A percentile compares a stretch with the other conserved stretches of the same genome.
These are phyloP conservation scores for Hypoxylon sp. DNA, from an alignment of 2,329 filamentous ascomycete genomes.

Conservation along the genomic window DNA sequence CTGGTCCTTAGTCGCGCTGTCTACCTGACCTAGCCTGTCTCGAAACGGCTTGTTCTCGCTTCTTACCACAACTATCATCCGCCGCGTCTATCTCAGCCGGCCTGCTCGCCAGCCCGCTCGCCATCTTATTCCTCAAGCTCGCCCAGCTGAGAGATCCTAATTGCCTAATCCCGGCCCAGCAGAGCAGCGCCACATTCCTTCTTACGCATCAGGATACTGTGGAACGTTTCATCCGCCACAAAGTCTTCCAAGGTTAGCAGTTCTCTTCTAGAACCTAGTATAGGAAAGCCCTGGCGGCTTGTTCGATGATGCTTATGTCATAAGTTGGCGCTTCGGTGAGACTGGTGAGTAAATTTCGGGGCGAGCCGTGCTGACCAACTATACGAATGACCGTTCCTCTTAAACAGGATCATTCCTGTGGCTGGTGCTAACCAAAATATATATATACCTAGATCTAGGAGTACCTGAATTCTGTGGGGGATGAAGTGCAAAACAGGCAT, in stretches of 20 bases:
- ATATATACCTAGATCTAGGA: constrained; percentile 31
- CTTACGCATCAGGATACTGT: constrained; percentile 25
- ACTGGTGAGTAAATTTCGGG: constrained; percentile 36
- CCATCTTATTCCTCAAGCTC: constrained; percentile 1
- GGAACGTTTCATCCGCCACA: constrained; percentile 34
- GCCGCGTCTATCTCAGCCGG: constrained; percentile 12
- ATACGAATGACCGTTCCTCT: constrained; percentile 3
- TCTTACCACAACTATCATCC: constrained; percentile 18
- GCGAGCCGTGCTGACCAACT: constrained; percentile 29
- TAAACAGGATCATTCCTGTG: constrained; percentile 6
- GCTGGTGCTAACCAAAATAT: constrained; percentile 29
- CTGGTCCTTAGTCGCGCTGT: constrained; percentile 15
- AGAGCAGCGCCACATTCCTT: constrained; percentile 35
- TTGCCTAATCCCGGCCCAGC: constrained; percentile 19
- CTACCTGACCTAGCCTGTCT: no score
- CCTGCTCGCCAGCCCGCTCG: no score
- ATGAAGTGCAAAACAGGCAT: constrained; percentile 35
- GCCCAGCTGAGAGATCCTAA: constrained; percentile 26
- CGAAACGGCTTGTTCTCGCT: constrained; percentile 16
- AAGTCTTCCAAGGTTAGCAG: constrained; percentile 19
- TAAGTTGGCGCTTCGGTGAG: constrained; percentile 32
- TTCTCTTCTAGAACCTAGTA: constrained; percentile 21
- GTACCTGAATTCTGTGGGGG: constrained; percentile 37
- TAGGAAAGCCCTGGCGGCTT: constrained; percentile 17
- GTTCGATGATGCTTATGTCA: constrained; percentile 38